phyloP scores from a whole-genome alignment of 495 filamentous ascomycete species.

The Sordaria brevicollis region DNA sequence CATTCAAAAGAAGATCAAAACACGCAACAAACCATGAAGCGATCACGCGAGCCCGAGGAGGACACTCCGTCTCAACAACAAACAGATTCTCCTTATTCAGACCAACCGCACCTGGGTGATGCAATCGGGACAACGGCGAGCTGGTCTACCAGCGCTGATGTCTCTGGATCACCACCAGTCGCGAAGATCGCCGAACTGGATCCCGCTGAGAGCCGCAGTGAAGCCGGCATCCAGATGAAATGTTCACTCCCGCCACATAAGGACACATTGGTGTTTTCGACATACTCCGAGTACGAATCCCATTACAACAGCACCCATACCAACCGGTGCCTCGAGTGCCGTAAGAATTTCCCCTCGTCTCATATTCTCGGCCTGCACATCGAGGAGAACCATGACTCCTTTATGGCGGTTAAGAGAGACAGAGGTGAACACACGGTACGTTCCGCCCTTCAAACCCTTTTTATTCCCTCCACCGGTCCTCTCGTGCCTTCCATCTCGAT shows the following conservation, averaged over 20 bases:
- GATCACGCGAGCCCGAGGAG: constrained; percentile 42
- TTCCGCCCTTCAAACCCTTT: not conserved
- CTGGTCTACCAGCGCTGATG: not conserved
- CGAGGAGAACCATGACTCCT: constrained; percentile 80
- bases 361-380: constrained; percentile 76
- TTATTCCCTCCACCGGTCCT: not conserved
- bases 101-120: not conserved
- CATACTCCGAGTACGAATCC: constrained; percentile 74
- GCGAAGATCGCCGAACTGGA: constrained; percentile 36
- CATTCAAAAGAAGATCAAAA: not conserved
- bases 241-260: constrained; percentile 75
- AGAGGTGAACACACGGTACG: constrained; percentile 80
- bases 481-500: not conserved
- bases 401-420: constrained; percentile 58
- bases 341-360: constrained; percentile 64
- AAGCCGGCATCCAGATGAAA: constrained; percentile 42
- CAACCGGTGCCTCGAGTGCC: constrained; percentile 76
- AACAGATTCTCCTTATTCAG: not conserved
- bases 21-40: constrained; percentile 33
- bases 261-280: constrained; percentile 54
- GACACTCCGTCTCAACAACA: constrained; percentile 8
- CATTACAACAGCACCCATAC: constrained; percentile 76
- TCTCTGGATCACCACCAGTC: constrained; percentile 14
- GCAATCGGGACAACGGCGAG: not conserved
- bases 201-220: constrained; percentile 11